phyloP scores from a whole-genome alignment of 768 basidiomycete species.

The Pulveroboletus sp. region DNA sequence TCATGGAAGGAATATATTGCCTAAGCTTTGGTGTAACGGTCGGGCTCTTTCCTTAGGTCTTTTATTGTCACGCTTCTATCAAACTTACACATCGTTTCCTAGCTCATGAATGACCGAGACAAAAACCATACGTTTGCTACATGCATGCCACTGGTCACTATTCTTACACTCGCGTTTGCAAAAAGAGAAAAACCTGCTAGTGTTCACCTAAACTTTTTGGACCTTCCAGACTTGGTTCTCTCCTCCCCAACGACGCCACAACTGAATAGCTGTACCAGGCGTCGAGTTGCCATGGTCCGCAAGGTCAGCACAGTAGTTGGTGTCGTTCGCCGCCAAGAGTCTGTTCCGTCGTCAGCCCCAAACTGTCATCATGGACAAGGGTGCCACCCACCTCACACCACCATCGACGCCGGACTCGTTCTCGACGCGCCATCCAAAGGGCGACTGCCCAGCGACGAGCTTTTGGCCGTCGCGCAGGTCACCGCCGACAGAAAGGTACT shows the following conservation, averaged over 20 bases:
- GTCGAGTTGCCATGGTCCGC: constrained; percentile 41
- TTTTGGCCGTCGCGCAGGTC: constrained; percentile 34
- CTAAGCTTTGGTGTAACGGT: too few species aligned
- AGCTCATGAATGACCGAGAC: too few species aligned
- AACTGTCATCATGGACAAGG: too few species aligned
- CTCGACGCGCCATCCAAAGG: constrained; percentile 51
- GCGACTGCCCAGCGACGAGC: constrained; percentile 36
- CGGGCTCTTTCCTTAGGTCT: too few species aligned
- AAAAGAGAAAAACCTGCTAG: too few species aligned
- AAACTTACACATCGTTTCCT: too few species aligned
- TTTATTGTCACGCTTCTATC: too few species aligned
- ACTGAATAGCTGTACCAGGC: constrained; percentile 42
- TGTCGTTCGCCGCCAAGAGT: constrained; percentile 44
- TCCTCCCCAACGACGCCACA: constrained; percentile 50
- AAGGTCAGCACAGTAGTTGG: constrained; percentile 44
- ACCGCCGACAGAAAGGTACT: constrained; percentile 40
- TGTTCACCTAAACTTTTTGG: constrained; percentile 7
- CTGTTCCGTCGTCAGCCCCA: constrained; percentile 27
- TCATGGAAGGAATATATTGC: too few species aligned
- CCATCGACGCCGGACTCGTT: constrained; percentile 37
- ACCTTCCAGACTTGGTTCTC: constrained; percentile 52
- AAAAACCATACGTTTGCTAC: too few species aligned
- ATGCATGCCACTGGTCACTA: neutral
- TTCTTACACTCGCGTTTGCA: neutral
- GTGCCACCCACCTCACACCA: constrained; percentile 39